Base-by-base conservation (phyloP, 228 moss, liverwort and hornwort species). In the Sphagnum magellanicum region DNA sequence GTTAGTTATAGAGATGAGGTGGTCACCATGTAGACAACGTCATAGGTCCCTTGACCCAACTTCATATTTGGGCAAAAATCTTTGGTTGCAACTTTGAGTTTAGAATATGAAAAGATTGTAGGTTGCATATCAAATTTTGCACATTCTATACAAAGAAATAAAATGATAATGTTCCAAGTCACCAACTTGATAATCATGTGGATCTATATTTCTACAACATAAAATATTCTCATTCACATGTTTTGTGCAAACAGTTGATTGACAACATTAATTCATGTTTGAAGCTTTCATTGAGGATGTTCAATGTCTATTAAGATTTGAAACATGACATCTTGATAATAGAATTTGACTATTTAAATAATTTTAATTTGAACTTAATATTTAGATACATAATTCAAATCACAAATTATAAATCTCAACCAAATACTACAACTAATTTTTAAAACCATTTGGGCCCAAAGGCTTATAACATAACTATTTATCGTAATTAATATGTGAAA, bases 61-160 rank as follows among this genome's bases (percentile, higher is more conserved):
- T 85, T 90, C 72, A 81, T 71, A 6, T 76, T 75, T 13, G 77
- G 66, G 53, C 83, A 65, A 66, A 90, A 90, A 69, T 88, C 85
- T 68, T 63, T 68, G 48, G 90, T 90, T 11, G 79, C 72, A 63
- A 53, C 46, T 63, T 80, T 88, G 49, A 90, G 76, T 51, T 84
- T 81, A 65, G 74, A 62, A 16, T 88, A 90, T 16, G 90, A 72
- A 52, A 83, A 90, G 60, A 90, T 48, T 8, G 83, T 88, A 52
- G 90, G 88, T 71, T 88, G 88, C 17, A 88, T 85, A 72, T 90
- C 90, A 67, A 88, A 83, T 16, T 88, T 81, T 15, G 79, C 76
- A 77, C 85, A 88, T 61, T 83, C 88, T 90, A 72, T 10, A n/a
- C 16, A 52, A 50, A 66, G 50, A 13, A 13, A 12, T 15, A 52